Evolutionary conservation across 2,329 filamentous ascomycete species (phyloP), one percentile per base, ranked within the genome.

Genomic region (Monosporascus cannonballus): DNA sequence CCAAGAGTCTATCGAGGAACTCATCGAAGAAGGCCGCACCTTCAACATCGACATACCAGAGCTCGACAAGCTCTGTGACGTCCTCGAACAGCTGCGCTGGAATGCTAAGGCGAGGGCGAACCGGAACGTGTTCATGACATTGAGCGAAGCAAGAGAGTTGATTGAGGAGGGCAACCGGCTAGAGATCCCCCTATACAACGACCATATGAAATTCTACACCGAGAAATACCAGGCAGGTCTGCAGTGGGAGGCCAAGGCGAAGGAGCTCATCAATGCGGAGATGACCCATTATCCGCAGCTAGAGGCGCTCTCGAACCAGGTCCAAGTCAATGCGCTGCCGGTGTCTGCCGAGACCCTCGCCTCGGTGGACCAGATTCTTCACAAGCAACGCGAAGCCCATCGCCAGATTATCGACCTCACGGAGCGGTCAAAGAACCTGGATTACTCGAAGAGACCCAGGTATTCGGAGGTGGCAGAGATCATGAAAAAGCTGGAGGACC

Each of bases 1-100:
- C 46, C 82, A 86, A 46, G 80, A 86, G 60, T 83, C 87, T n/a
- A 85, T 96, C 53, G 90, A 96, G 65, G 90, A 96, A 55, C 76
- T 97, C 7, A 81, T 96, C n/a, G 92, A 97, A 64, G 82, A 91
- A 62, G 92, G 93, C 24, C 88, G 89, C 56, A 83, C 83, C 49
- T 96, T 96, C 67, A 96, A 96, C 63, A 86, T 96, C 51, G 92
- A 96, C 64, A 87, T 95, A 55, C 89, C 89, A 1, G 93, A 97
- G 69, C 81, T 96, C 25, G 91, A 96, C 51, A 81, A 83, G 53
- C 78, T 99, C 8, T 87, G 93, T 37, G 85, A 83, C 54, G 80
- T 93, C 14, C 78, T 96, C 9, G 89, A 91, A 57, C 89, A 96
- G 67, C 80, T 94, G 64, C 90, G 87, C 64, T 99, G 94, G 94